Base-by-base conservation (phyloP, 768 basidiomycete species). In the Chalciporus piperatus region DNA sequence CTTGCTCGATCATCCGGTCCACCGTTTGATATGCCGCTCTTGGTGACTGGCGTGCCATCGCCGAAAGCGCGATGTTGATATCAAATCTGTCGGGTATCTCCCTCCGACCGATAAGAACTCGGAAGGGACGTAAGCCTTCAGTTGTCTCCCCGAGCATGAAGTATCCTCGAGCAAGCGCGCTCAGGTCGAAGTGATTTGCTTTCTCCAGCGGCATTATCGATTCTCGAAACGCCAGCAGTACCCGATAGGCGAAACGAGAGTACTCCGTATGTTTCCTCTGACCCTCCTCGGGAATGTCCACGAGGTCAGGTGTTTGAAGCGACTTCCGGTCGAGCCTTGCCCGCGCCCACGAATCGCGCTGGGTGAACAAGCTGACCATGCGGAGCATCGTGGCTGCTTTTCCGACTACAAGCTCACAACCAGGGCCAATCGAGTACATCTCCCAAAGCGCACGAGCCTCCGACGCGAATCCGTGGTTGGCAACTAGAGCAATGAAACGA, bases 41-140 rank as follows among this genome's bases (percentile, higher is more conserved):
- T 19, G 84, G 78, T 39, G 77, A 68, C 54, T 75, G 64, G 51
- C 73, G 70, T 23, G 84, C 78, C 46, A 87, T 64, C 10, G 76
- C 78, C 3, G 74, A 72, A 48, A 89, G 72, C 37, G 75, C 76
- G 44, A 89, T 78, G 59, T 87, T 87, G 45, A 86, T 69, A 60
- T 89, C 87, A 60, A 80, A 71, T 35, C 76, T 56, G 64, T 89
- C 85, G 14, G 84, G 84, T 46, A 76, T 59, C 61, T 84, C 78
- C 49, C 62, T 67, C 44, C 81, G 79, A 20, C 64, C 56, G 37
- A 80, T 61, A 33, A 87, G 61, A 48, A 76, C 50, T 46, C 69
- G 70, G 59, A 89, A 70, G 20, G 74, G 67, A 10, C 65, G 58
- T 49, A 85, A 72, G 3, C 81, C 85, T 37, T 76, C 71, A 40